Conservation (phyloP, 202 grass and related monocot genomes). For the Dendrocalamus latiflorus region DNA sequence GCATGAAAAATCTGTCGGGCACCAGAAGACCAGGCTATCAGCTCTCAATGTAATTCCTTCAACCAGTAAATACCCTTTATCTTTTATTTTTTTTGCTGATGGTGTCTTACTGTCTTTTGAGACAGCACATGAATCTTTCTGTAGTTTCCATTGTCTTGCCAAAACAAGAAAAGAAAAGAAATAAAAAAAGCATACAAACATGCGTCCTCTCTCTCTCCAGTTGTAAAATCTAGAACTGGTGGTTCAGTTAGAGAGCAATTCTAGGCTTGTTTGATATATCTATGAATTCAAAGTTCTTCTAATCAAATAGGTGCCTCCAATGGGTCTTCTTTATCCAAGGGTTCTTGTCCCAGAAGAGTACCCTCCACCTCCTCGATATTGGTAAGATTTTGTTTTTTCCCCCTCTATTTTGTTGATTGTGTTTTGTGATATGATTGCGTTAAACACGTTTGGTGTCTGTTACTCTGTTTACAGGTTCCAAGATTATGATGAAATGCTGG, state of each 20-base stretch:
- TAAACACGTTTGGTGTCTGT: slow-evolving; percentile 13
- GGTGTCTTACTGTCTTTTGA: neutral
- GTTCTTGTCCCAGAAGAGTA: too few relatives aligned
- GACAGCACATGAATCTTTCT: neutral
- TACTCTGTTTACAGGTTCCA: slow-evolving; percentile 84
- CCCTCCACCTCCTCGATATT: slow-evolving; percentile 73
- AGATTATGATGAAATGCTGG: slow-evolving; percentile 95
- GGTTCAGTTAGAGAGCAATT: neutral
- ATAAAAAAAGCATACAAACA: neutral
- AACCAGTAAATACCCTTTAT: slow-evolving; percentile 13
- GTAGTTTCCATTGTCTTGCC: neutral
- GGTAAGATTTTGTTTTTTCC: slow-evolving; percentile 64
- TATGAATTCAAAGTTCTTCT: slow-evolving; percentile 21
- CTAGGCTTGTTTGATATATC: neutral
- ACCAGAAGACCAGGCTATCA: slow-evolving; percentile 80
- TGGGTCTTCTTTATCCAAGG: slow-evolving; percentile 93
- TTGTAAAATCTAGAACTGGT: neutral
- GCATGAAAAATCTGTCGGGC: slow-evolving; percentile 60
- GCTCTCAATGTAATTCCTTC: slow-evolving; percentile 67
- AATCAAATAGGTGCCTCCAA: slow-evolving; percentile 77
- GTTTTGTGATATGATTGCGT: slow-evolving; percentile 6
- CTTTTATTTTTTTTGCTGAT: neutral
- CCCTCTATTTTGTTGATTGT: neutral
- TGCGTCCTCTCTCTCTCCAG: neutral
- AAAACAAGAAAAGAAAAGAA: too few relatives aligned